These are phyloP conservation scores for Durio zibethinus DNA, from an alignment of 345 rosid species.

Conservation along the genomic window DNA sequence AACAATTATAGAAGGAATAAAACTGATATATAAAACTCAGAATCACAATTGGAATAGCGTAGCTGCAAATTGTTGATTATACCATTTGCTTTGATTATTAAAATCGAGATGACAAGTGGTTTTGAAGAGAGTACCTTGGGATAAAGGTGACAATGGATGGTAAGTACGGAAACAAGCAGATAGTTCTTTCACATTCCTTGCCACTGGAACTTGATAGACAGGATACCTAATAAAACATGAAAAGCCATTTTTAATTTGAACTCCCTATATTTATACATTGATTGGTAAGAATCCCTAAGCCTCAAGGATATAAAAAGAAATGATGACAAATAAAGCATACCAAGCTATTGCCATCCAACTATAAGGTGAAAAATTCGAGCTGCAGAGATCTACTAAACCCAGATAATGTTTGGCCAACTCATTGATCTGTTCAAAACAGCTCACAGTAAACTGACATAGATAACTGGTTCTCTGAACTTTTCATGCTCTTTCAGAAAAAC, in stretches of 20 bases:
- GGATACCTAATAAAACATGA: slow-evolving; percentile 36
- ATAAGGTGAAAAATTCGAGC: slow-evolving; percentile 31
- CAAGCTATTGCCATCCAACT: slow-evolving; percentile 45
- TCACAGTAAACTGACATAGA: not conserved
- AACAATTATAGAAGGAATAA: not conserved
- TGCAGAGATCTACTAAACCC: slow-evolving; percentile 18
- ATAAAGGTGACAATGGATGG: slow-evolving; percentile 30
- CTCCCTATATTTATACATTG: too few species aligned
- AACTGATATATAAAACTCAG: not conserved
- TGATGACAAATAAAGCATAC: slow-evolving; percentile 18
- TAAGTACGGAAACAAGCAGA: slow-evolving; percentile 46
- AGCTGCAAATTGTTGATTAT: too few species aligned
- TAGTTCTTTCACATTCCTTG: slow-evolving; percentile 24
- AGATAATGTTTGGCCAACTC: slow-evolving; percentile 25
- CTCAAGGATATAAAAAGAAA: not conserved
- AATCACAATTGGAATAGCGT: not conserved
- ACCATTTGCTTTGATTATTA: too few species aligned
- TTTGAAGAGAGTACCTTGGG: slow-evolving; percentile 32
- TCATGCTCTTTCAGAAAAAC: not conserved
- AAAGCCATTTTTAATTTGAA: not conserved
- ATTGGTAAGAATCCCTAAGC: too few species aligned
- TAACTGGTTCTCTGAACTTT: not conserved
- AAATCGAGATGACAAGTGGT: not conserved
- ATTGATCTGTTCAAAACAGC: slow-evolving; percentile 19
- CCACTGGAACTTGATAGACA: slow-evolving; percentile 34